Evolutionary conservation across 257 asterid genomes (phyloP).

Genomic region (Thymus quinquecostatus): DNA sequence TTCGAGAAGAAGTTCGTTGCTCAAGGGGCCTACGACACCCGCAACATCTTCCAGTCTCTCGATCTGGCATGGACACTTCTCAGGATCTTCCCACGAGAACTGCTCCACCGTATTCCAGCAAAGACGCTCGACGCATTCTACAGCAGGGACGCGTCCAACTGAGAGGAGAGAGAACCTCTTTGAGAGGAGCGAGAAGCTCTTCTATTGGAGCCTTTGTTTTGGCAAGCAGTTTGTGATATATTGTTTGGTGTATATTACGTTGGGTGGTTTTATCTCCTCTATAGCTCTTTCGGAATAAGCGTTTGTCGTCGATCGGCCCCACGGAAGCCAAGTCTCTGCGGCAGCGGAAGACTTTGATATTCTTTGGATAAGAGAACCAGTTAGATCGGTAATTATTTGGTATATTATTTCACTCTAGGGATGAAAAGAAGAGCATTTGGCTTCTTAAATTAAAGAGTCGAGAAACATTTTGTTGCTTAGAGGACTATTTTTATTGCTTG

Average conservation of each 20-base stretch:
- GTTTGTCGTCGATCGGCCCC: conserved; percentile 38
- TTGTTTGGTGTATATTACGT: conserved; percentile 38
- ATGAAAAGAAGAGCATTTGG: conserved; percentile 21
- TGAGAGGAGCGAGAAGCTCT: conserved; percentile 25
- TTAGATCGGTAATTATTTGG: conserved; percentile 44
- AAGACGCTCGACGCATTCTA: conserved; percentile 89
- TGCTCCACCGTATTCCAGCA: conserved; percentile 97
- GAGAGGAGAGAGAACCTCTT: conserved; percentile 17
- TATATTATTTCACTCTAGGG: conserved; percentile 22
- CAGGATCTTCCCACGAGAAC: conserved; percentile 95
- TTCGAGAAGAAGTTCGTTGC: conserved; percentile 83
- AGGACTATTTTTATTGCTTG: conserved; percentile 23
- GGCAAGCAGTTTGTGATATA: conserved; percentile 38
- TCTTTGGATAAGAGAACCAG: conserved; percentile 47
- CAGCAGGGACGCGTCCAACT: conserved; percentile 87
- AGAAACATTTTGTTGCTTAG: conserved; percentile 29
- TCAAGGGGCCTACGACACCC: conserved; percentile 87
- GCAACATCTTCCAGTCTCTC: conserved; percentile 89
- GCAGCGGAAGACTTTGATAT: conserved; percentile 39
- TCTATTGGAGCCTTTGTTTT: conserved; percentile 35
- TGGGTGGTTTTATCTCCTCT: conserved; percentile 40
- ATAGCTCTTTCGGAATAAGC: conserved; percentile 52
- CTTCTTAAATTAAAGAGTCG: conserved; percentile 25
- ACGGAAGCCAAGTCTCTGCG: conserved; percentile 40
- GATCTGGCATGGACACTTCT: conserved; percentile 99